Evolutionary conservation across 2,329 filamentous ascomycete genomes (phyloP).

Genomic region (Hypoxylon sp.): DNA sequence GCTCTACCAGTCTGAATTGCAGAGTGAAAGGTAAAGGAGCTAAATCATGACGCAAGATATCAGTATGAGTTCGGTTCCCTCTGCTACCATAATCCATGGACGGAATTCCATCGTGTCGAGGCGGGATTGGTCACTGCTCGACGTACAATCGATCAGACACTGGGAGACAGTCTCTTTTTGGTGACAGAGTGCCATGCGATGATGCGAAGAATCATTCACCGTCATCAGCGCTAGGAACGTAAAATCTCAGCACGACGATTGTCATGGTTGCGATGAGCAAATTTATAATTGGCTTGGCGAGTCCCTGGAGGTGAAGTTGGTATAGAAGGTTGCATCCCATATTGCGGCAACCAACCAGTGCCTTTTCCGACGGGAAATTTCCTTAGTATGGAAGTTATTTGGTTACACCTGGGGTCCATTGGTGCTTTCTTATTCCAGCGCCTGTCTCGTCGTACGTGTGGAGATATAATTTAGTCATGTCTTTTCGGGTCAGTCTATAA

Average conservation of each 20-base stretch:
- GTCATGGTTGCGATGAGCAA: too few species aligned
- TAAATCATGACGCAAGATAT: background rate
- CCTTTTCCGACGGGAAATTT: constrained; percentile 3
- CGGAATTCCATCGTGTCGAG: too few species aligned
- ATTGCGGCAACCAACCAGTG: constrained; percentile 3
- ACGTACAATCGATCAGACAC: too few species aligned
- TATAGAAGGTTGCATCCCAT: background rate
- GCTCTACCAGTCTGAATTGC: background rate
- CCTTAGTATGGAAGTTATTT: constrained; percentile 3
- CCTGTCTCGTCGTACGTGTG: background rate
- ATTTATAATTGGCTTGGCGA: too few species aligned
- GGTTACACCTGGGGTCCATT: constrained; percentile 1
- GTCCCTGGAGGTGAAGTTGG: background rate
- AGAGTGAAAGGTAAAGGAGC: background rate
- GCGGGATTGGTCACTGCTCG: too few species aligned
- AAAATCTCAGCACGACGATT: too few species aligned
- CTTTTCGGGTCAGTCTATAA: background rate
- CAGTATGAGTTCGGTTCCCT: background rate
- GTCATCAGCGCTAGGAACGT: too few species aligned
- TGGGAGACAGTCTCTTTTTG: too few species aligned
- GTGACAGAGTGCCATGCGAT: too few species aligned
- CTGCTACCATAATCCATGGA: too few species aligned
- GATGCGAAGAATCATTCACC: too few species aligned
- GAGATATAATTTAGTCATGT: background rate
- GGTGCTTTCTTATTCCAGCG: background rate